Base-by-base conservation (phyloP, 257 asterid genomes). In the Scutellaria barbata region DNA sequence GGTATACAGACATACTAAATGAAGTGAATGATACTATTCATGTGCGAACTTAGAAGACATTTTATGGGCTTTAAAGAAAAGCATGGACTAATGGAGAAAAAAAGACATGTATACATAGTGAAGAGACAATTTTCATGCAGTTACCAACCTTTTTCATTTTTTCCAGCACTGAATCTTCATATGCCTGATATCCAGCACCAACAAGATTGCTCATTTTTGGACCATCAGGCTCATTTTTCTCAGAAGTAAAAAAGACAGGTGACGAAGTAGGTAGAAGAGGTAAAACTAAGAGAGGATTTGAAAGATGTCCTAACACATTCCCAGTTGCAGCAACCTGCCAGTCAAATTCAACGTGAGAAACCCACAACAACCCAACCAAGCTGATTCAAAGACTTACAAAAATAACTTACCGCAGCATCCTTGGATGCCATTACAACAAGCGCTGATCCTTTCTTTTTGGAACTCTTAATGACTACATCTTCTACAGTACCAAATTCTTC, bases 371-470 rank as follows among this genome's bases (percentile, higher is more conserved):
- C 8, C 40, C n/a, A 43, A 77, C 20, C 18, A 54, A 43, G 46
- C 14, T 25, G 42, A 17, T 56, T 13, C n/a, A 25, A 17, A 40
- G 35, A 41, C 54, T 46, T 2, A 3, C 1, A 14, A 11, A 7
- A 41, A 50, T 48, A 60, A 85, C 92, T 83, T 58, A 87, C 90
- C 46, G 85, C 96, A 46, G 79, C 91, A 53, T 85, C 97, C 80
- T 85, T 88, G 12, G 97, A 81, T 12, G 78, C 85, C 99, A 94
- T 94, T 11, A 83, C 96, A 51, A 94, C 84, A 74, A 94, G 92
- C 35, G 96, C 99, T 10, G 95, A 91, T 64, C 96, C 85, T 83
- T 83, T 93, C 84, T 85, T 89, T 87, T 85, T 94, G 41, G 87
- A 71, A 64, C 95, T 91, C 81, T 72, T 88, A 54, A 88, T 89